Evolutionary conservation across 768 basidiomycete genomes (phyloP).

Genomic region (Leccinum fibrillosum): DNA sequence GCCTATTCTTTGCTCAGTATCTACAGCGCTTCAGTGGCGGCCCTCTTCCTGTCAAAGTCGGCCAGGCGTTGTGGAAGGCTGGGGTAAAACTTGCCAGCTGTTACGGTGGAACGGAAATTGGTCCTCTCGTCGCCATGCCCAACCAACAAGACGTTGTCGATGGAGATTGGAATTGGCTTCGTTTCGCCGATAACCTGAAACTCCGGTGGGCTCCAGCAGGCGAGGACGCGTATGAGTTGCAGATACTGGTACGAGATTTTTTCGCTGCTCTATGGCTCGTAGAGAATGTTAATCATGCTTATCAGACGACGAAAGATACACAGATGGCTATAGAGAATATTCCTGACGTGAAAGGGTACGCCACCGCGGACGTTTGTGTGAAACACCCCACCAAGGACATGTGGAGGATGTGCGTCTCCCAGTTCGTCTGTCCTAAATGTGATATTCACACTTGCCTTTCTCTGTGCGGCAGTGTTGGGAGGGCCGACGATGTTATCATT

Average conservation of each 20-base stretch:
- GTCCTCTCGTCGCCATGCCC: constrained; percentile 1
- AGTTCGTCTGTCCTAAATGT: neutral
- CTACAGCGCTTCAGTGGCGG: constrained; percentile 33
- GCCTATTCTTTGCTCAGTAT: too few species aligned
- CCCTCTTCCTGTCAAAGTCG: constrained; percentile 33
- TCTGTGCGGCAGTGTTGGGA: constrained; percentile 24
- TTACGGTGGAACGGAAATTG: constrained; percentile 38
- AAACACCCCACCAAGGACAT: constrained; percentile 42
- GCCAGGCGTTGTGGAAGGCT: constrained; percentile 31
- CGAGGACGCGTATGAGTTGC: constrained; percentile 35
- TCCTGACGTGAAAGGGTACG: constrained; percentile 38
- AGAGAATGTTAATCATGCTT: neutral
- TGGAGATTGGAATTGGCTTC: constrained; percentile 37
- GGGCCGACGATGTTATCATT: constrained; percentile 36
- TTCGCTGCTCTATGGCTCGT: neutral
- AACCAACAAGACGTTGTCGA: constrained; percentile 13
- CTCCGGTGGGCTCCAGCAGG: constrained; percentile 33
- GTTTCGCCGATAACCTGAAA: constrained; percentile 19
- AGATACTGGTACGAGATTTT: constrained; percentile 31
- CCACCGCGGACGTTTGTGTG: constrained; percentile 42
- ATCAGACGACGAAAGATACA: neutral
- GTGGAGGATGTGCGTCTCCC: constrained; percentile 32
- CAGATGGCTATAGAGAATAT: constrained; percentile 31
- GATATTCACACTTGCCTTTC: neutral
- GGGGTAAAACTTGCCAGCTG: constrained; percentile 32